Percentiles rank a stretch among this genome's conserved stretches.
Evolutionary conservation across 805 yeast species (phyloP).

Genomic region (Monosporozyma unispora): DNA sequence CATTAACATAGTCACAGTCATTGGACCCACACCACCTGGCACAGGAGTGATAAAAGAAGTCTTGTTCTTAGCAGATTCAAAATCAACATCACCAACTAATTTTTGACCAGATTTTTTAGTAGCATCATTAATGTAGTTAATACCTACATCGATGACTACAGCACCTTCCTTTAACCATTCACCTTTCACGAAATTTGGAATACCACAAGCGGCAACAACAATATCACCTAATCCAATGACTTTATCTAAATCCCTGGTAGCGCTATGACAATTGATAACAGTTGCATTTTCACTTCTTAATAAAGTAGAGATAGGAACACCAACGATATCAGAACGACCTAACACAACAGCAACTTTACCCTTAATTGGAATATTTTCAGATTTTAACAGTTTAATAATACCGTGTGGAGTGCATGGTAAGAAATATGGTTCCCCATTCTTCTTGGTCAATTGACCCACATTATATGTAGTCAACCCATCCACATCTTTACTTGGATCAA

Average conservation of each 20-base stretch:
- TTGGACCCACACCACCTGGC: slow-evolving; percentile 99
- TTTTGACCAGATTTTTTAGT: slow-evolving; percentile 67
- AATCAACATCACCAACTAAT: slow-evolving; percentile 94
- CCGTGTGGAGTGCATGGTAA: slow-evolving; percentile 85
- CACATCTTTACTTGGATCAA: slow-evolving; percentile 60
- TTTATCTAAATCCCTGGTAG: slow-evolving; percentile 44
- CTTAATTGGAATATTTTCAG: slow-evolving; percentile 43
- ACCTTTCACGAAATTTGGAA: slow-evolving; percentile 74
- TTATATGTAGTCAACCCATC: slow-evolving; percentile 77
- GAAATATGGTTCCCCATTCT: slow-evolving; percentile 60
- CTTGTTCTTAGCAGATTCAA: slow-evolving; percentile 48
- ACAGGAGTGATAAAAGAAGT: slow-evolving; percentile 83
- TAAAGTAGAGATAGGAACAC: slow-evolving; percentile 67
- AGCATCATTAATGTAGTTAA: slow-evolving; percentile 74
- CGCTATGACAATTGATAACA: slow-evolving; percentile 67
- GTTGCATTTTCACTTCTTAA: slow-evolving; percentile 65
- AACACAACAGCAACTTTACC: slow-evolving; percentile 76
- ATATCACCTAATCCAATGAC: slow-evolving; percentile 58
- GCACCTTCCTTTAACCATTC: slow-evolving; percentile 82
- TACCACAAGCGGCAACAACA: slow-evolving; percentile 85
- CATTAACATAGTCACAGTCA: slow-evolving; percentile 95
- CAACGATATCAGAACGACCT: slow-evolving; percentile 82
- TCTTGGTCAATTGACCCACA: slow-evolving; percentile 68
- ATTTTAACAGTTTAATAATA: slow-evolving; percentile 52
- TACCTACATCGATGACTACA: slow-evolving; percentile 90